Evolutionary conservation across 805 yeast species (phyloP), one percentile per base, ranked within the genome.

Genomic region (Hyphopichia homilentoma): DNA sequence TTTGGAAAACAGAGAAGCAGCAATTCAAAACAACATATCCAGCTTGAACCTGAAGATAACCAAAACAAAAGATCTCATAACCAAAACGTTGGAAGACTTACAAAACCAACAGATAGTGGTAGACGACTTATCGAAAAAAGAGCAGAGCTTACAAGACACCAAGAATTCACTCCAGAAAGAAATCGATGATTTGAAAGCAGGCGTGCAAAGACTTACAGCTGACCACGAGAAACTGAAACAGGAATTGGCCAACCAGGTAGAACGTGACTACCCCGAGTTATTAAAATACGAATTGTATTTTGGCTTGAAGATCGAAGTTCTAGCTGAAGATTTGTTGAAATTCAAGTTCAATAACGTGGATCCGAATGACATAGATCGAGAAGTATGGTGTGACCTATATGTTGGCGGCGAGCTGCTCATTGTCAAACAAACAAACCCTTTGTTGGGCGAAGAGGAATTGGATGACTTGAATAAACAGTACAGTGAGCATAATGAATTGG

Each of bases 281-380:
- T 35, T 56, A 12, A 60, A 69, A 25, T 76, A 70, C 53, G 84
- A 80, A 39, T 52, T 60, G 23, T 56, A 75, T 30, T 55, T 79
- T 27, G 86, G 87, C 1, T 48, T 81, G 35, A 58, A 59, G 21
- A 68, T 81, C 13, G 76, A 73, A 34, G 78, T 77, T 3, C 52
- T 74, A 2, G 53, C 58, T 13, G 69, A 65, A 6, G 75, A 71
- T 33, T 42, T 66, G 21, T 48, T 81, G 27, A 57, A 54, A 36
- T 75, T 81, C 44, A 54, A 60, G 3, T 80, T 79, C 45, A 51
- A 50, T 2, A 71, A 72, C 29, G 57, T 79, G 12, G 75, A 73
- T 39, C 59, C 70, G 12, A 51, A 58, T 21, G 57, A 75, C 30
- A 48, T 61, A 26, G 61, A 61, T 23, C 53, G 55, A 22, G 68